Evolutionary conservation across 2,329 filamentous ascomycete species (phyloP), one percentile per base, ranked within the genome.

Genomic region (Truncatella angustata): DNA sequence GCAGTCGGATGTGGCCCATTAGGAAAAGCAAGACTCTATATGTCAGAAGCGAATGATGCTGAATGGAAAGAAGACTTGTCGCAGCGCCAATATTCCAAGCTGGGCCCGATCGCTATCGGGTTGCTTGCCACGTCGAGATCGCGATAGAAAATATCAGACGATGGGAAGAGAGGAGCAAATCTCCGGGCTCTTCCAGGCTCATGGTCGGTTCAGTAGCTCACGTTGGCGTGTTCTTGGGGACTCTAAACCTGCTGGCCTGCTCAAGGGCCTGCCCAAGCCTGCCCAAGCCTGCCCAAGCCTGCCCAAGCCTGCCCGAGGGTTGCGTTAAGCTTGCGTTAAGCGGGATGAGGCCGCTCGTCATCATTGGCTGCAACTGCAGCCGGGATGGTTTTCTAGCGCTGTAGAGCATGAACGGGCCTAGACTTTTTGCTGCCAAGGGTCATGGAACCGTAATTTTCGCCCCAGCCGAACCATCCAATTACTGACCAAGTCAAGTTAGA

Each of bases 101-200:
- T 32, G 24, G 43, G 26, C 18, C 23, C 43, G 43, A 46, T 32
- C 43, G 18, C 12, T 46, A 24, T 16, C 28, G 43, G 43, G 26
- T 46, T 20, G 43, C 7, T 46, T 26, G 26, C 43, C 24, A n/a
- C 18, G 40, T 44, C 40, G 40, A 23, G 16, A 44, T 46, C 43
- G 43, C 28, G 43, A 20, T 32, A 10, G 30, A 46, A 46, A 46
- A 34, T 46, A 46, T 46, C 43, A 46, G 43, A 46, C 34, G 28
- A 35, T 46, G 43, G 43, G n/a, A n/a, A n/a, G n/a, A n/a, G n/a
- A 32, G 43, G 43, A 34, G 43, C 40, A 26, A 44, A 24, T 12
- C 40, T 44, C 40, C 14, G 23, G n/a, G n/a, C n/a, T n/a, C n/a
- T n/a, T n/a, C n/a, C n/a, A n/a, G n/a, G n/a, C n/a, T n/a, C n/a